phyloP scores from a whole-genome alignment of 1,284 basidiomycete genomes.

The Moesziomyces parantarcticus region DNA sequence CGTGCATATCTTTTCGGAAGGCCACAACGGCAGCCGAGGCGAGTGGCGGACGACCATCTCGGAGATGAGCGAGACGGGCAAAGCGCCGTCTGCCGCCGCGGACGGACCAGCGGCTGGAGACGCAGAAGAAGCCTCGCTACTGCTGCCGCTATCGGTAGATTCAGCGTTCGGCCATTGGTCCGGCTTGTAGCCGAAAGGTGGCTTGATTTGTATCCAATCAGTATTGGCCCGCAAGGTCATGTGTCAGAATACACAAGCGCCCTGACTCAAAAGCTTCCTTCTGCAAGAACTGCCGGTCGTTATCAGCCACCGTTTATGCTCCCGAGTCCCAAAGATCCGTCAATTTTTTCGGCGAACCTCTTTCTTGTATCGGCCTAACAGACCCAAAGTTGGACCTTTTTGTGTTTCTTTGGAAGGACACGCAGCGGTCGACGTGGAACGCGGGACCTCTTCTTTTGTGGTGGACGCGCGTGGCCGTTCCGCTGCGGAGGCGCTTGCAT shows the following conservation, averaged over 20 bases:
- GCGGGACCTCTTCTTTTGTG: not conserved
- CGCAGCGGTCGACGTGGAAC: conserved; percentile 36
- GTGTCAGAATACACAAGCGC: not conserved
- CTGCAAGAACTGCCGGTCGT: too few relatives aligned
- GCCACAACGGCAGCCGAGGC: not conserved
- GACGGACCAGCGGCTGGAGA: not conserved
- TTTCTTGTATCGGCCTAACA: not conserved
- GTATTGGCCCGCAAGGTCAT: not conserved
- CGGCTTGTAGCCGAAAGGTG: not conserved
- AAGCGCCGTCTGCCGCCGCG: not conserved
- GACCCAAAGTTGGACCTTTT: not conserved
- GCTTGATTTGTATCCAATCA: not conserved
- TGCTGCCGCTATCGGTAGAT: not conserved
- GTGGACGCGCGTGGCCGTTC: not conserved
- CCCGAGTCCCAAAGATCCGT: too few relatives aligned
- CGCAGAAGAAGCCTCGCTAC: not conserved
- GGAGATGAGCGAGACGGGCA: not conserved
- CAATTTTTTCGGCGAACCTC: not conserved
- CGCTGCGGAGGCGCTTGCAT: not conserved
- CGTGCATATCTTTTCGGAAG: not conserved
- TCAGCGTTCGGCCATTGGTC: not conserved
- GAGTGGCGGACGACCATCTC: not conserved
- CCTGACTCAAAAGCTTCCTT: too few relatives aligned
- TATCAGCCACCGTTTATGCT: too few relatives aligned
- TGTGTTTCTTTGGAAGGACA: conserved; percentile 39